phyloP scores from a whole-genome alignment of 768 basidiomycete genomes.

The Amanita muscaria region DNA sequence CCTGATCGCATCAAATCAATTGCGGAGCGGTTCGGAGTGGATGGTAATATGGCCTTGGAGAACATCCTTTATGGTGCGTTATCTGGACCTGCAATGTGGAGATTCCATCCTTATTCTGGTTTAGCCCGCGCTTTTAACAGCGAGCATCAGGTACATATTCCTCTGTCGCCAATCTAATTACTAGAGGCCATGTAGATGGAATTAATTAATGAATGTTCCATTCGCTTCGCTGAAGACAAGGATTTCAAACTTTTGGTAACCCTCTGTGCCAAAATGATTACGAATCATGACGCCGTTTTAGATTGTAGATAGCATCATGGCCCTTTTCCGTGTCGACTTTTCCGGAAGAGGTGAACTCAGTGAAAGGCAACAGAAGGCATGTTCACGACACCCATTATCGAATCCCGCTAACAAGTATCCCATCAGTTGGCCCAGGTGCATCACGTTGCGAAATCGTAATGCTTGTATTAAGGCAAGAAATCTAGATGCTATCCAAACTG shows the following conservation, averaged over 20 bases:
- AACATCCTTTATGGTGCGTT: conserved; percentile 80
- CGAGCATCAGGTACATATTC: conserved; percentile 68
- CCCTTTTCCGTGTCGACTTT: conserved; percentile 89
- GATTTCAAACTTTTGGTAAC: conserved; percentile 66
- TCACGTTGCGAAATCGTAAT: not conserved
- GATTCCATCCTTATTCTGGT: conserved; percentile 6
- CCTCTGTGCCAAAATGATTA: not conserved
- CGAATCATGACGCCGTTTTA: conserved; percentile 23
- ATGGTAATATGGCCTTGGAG: conserved; percentile 76
- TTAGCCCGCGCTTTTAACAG: conserved; percentile 85
- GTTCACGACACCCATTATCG: not conserved
- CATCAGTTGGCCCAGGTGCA: conserved; percentile 72
- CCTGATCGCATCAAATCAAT: conserved; percentile 89
- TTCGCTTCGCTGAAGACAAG: conserved; percentile 85
- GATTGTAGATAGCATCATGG: conserved; percentile 98
- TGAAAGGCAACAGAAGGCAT: conserved; percentile 85
- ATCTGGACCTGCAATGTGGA: not conserved
- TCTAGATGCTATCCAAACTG: conserved; percentile 82
- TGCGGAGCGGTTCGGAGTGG: conserved; percentile 91
- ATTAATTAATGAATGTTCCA: conserved; percentile 80
- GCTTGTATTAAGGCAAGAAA: not conserved
- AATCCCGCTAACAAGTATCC: too few species aligned
- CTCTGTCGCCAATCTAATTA: too few species aligned
- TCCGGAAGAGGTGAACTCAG: conserved; percentile 91
- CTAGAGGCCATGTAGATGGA: conserved; percentile 89